Percentiles rank a stretch among this genome's conserved stretches.
These are phyloP conservation scores for Schizosaccharomyces cryophilus DNA, from an alignment of 805 yeast species.

Conservation along the genomic window DNA sequence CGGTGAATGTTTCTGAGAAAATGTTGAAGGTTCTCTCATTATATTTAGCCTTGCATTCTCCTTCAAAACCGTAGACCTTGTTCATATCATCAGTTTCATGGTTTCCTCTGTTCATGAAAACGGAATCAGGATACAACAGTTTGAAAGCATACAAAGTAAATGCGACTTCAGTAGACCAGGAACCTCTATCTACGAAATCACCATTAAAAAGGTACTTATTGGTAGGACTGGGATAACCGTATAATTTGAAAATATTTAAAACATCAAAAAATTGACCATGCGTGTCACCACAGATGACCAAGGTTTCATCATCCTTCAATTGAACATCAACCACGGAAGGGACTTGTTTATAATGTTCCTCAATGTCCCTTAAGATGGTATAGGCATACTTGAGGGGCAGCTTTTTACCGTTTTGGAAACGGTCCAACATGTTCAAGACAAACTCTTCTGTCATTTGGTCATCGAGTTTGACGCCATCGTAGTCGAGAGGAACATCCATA, in stretches of 20 bases:
- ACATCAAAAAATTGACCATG: slow-evolving; percentile 93
- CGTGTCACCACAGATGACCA: slow-evolving; percentile 81
- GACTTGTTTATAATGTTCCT: slow-evolving; percentile 38
- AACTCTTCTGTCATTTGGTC: slow-evolving; percentile 26
- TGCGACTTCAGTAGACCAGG: slow-evolving; percentile 96
- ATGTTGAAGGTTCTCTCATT: slow-evolving; percentile 54
- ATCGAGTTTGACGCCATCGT: slow-evolving; percentile 33
- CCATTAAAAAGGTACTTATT: slow-evolving; percentile 83
- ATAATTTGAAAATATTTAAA: slow-evolving; percentile 46
- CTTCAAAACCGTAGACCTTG: slow-evolving; percentile 85
- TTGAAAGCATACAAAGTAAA: slow-evolving; percentile 54
- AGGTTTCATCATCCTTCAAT: slow-evolving; percentile 14
- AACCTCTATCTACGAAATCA: slow-evolving; percentile 92
- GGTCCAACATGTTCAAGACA: slow-evolving; percentile 36
- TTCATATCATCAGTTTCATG: slow-evolving; percentile 96
- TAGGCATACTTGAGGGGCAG: slow-evolving; percentile 65
- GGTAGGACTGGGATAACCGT: slow-evolving; percentile 39
- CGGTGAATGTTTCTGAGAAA: slow-evolving; percentile 65
- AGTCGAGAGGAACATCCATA: slow-evolving; percentile 23
- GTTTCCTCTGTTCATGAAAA: slow-evolving; percentile 76
- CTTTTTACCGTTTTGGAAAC: slow-evolving; percentile 49
- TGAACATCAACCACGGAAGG: slow-evolving; percentile 52
- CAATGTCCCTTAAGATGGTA: slow-evolving; percentile 53
- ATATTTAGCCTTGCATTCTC: slow-evolving; percentile 82
- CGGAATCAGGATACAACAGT: slow-evolving; percentile 40